Percentiles rank a stretch among this genome's conserved stretches.
Conservation (phyloP, 805 yeast species). For the Wickerhamomyces canadensis region DNA sequence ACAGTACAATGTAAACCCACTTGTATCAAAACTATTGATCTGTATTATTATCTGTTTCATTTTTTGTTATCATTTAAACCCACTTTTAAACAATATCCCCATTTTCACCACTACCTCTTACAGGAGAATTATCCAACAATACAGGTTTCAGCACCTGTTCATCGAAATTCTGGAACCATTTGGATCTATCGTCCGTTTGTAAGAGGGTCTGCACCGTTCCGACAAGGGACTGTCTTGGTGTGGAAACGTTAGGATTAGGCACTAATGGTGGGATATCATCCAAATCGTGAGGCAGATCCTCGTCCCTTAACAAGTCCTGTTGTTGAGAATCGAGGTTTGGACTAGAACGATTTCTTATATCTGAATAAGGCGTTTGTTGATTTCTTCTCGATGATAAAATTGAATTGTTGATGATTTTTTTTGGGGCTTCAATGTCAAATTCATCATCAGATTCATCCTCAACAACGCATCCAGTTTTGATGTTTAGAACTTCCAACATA, state of each 20-base stretch:
- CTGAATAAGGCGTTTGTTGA: conserved; percentile 23
- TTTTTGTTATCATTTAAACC: background rate
- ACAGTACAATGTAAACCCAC: too few species aligned
- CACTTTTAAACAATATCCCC: background rate
- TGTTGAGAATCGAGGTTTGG: conserved; percentile 16
- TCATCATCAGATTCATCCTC: conserved; percentile 89
- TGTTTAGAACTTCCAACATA: conserved; percentile 92
- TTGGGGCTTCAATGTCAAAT: conserved; percentile 82
- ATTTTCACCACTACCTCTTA: conserved; percentile 13
- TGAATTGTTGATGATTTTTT: conserved; percentile 12
- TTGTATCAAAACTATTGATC: too few species aligned
- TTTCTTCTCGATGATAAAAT: conserved; percentile 17
- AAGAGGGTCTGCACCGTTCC: conserved; percentile 25
- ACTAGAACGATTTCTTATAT: conserved; percentile 11
- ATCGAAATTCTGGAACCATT: conserved; percentile 92
- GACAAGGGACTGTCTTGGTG: conserved; percentile 12
- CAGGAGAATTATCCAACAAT: conserved; percentile 51
- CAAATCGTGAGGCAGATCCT: conserved; percentile 15
- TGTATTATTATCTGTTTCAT: too few species aligned
- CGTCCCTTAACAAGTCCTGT: conserved; percentile 21
- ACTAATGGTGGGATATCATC: conserved; percentile 24
- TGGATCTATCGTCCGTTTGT: conserved; percentile 66
- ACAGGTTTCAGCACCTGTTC: conserved; percentile 93
- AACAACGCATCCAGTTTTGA: conserved; percentile 84
- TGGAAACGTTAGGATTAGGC: conserved; percentile 6